Base-by-base conservation (phyloP, 2,329 filamentous ascomycete species). In the Westerdykella aurantiaca region DNA sequence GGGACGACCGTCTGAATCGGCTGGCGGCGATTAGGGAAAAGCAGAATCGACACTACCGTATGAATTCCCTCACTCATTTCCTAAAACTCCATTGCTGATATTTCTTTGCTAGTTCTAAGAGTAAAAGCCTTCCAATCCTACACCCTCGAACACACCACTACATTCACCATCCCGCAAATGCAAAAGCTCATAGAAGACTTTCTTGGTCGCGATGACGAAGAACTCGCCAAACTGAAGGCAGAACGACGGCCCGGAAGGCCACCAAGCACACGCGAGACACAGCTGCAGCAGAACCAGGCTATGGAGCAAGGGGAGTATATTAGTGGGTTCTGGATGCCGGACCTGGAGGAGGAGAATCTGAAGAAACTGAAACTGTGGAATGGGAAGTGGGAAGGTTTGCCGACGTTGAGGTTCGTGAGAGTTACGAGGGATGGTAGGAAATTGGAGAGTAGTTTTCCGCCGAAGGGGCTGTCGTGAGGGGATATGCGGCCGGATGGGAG, bases 271-370 rank as follows among this genome's bases (percentile, higher is more conserved):
- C 83, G 80, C 47, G 88, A 96, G 65, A 86, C 90, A 53, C 71
- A 87, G 16, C 72, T 97, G 33, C 83, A 81, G 64, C 76, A 87
- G 57, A 84, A 82, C 51, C 82, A 86, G 43, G 76, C 79, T 12
- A 72, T 71, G 1, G 85, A 96, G 51, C 76, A 84, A 60, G 85
- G 85, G 55, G 93, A 98, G 71, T 87, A 86, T 53, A 78, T 83
- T 50, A 81, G 82, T 42, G 93, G 93, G 0, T 94, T 95, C 60
- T 85, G 86, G 88, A 67, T 94, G 34, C 90, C 91, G 0, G 86
- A 96, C 61, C 71, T 96, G 42, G 78, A 81, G 43, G 77, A 82
- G 34, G 77, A 82, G 38, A 88, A 83, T 53, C 69, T 86, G 41
- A 69, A 75, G 45, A 76, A 79, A 52, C 68, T 97, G 34, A 77